Evolutionary conservation across 495 filamentous ascomycete species (phyloP).

Genomic region (Xylaria flabelliformis): DNA sequence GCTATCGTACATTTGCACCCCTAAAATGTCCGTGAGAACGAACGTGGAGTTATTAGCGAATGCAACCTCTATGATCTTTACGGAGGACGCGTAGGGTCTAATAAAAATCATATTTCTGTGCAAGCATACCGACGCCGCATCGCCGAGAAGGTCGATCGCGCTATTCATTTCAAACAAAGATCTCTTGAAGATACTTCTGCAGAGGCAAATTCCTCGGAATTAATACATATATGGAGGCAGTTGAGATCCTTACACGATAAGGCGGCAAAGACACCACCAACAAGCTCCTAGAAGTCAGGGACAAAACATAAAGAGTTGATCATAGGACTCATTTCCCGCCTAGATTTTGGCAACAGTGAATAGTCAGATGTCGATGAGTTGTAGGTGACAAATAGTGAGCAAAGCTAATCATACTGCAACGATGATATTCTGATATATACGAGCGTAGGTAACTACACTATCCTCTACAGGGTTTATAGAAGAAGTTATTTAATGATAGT

Average conservation of each 20-base stretch:
- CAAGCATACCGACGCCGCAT: neutral
- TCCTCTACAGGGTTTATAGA: neutral
- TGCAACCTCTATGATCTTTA: neutral
- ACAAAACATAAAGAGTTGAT: neutral
- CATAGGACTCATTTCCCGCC: neutral
- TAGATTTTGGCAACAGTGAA: neutral
- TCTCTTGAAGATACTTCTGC: neutral
- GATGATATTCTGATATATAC: slow-evolving; percentile 66
- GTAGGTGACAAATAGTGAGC: too few species aligned
- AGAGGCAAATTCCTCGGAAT: neutral
- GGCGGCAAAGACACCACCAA: neutral
- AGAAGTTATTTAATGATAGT: neutral
- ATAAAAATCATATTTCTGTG: neutral
- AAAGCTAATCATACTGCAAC: too few species aligned
- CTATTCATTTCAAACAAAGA: neutral
- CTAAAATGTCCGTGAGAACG: neutral
- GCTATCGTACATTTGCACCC: neutral
- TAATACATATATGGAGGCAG: neutral
- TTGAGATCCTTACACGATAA: neutral
- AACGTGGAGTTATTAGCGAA: neutral
- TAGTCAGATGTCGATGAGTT: neutral
- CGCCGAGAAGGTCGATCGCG: neutral
- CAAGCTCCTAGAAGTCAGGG: neutral
- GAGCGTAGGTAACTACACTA: slow-evolving; percentile 50
- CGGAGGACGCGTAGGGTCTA: neutral